These are phyloP conservation scores for Poa pratensis DNA, from an alignment of 176 grass and related monocot species.

Conservation along the genomic window DNA sequence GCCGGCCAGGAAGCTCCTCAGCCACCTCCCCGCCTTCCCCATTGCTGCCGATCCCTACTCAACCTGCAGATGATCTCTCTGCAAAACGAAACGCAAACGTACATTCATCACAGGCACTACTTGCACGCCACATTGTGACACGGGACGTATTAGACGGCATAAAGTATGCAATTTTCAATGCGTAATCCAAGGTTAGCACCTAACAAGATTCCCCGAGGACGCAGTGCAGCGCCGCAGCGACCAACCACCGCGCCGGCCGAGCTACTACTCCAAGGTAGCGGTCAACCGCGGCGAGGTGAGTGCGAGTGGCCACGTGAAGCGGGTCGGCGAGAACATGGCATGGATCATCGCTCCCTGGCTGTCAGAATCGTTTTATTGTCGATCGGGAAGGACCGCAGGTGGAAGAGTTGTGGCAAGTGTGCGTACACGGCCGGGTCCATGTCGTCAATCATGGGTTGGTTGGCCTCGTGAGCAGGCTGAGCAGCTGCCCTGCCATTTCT, in stretches of 20 bases:
- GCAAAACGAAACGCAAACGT: neutral
- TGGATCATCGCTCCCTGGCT: slow-evolving; percentile 10
- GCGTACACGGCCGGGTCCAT: slow-evolving; percentile 30
- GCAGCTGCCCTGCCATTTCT: neutral
- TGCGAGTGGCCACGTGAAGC: slow-evolving; percentile 41
- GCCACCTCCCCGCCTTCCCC: slow-evolving; percentile 82
- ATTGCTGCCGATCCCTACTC: slow-evolving; percentile 35
- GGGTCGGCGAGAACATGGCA: slow-evolving; percentile 38
- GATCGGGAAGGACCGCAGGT: neutral
- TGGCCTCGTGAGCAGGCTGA: neutral
- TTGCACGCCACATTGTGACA: neutral
- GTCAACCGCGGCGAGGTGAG: slow-evolving; percentile 33
- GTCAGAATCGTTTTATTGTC: slow-evolving; percentile 43
- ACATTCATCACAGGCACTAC: neutral
- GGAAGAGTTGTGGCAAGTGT: neutral
- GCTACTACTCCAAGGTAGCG: slow-evolving; percentile 3
- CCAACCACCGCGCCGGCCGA: slow-evolving; percentile 9
- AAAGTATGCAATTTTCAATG: neutral
- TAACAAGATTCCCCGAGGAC: neutral
- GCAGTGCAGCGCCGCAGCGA: neutral
- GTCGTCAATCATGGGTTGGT: slow-evolving; percentile 37
- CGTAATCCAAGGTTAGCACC: slow-evolving; percentile 29
- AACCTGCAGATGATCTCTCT: neutral
- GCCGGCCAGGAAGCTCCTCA: slow-evolving; percentile 62
- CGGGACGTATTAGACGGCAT: neutral